Percentiles rank a stretch among this genome's conserved stretches.
Conservation (phyloP, 305 asterid genomes). For the Solanum hybrid region DNA sequence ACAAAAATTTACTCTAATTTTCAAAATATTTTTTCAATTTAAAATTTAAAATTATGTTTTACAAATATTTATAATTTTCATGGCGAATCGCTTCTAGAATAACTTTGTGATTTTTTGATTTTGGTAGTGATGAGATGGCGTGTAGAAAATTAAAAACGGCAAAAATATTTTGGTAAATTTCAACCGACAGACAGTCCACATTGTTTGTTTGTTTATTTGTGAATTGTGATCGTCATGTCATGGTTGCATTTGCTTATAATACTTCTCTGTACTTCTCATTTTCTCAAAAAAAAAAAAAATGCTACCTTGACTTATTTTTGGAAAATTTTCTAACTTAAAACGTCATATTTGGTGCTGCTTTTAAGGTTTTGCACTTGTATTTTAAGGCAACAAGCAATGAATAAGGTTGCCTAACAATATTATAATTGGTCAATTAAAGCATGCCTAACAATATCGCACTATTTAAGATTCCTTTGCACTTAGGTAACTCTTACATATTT, state of each 20-base stretch:
- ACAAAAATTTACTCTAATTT: background rate
- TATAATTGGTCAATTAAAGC: background rate
- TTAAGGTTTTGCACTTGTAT: background rate
- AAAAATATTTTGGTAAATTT: background rate
- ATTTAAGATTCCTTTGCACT: background rate
- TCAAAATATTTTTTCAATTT: too few species aligned
- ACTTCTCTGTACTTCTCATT: background rate
- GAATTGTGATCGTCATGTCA: background rate
- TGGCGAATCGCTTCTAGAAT: background rate
- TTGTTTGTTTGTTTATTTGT: background rate
- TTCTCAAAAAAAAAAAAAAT: background rate
- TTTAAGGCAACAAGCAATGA: background rate
- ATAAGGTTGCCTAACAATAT: background rate
- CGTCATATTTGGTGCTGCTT: background rate
- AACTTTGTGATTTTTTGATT: conserved; percentile 3
- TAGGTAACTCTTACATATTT: background rate
- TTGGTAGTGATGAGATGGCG: background rate
- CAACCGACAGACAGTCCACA: too few species aligned
- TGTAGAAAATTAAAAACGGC: conserved; percentile 9
- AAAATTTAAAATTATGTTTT: background rate
- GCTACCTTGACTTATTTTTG: background rate
- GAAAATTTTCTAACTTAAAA: background rate
- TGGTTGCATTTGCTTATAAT: background rate
- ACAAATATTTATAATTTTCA: background rate
- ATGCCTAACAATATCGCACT: background rate